Evolutionary conservation across 2,329 filamentous ascomycete genomes (phyloP).

Genomic region (Huntiella omanensis): DNA sequence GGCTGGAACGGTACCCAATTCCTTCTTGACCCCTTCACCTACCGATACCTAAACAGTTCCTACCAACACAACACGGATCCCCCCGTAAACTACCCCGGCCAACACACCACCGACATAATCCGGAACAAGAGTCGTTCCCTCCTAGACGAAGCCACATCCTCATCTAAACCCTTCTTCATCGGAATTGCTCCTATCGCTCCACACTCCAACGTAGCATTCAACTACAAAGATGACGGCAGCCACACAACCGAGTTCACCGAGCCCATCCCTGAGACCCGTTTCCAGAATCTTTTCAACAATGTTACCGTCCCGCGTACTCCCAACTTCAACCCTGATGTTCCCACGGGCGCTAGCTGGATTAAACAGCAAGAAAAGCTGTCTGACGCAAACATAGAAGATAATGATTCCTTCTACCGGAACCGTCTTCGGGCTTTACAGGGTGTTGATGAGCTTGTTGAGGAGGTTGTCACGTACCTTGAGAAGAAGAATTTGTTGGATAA

Average conservation of each 20-base stretch:
- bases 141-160: slow-evolving; percentile 29
- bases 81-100: slow-evolving; percentile 31
- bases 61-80: slow-evolving; percentile 40
- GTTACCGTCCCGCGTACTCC: slow-evolving; percentile 40
- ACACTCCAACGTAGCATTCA: slow-evolving; percentile 17
- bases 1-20: slow-evolving; percentile 40
- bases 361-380: slow-evolving; percentile 19
- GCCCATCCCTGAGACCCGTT: slow-evolving; percentile 27
- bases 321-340: slow-evolving; percentile 43
- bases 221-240: slow-evolving; percentile 11
- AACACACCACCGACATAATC: slow-evolving; percentile 34
- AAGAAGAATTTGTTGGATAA: slow-evolving; percentile 19
- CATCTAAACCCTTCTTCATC: slow-evolving; percentile 35
- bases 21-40: slow-evolving; percentile 47
- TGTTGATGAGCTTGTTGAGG: slow-evolving; percentile 27
- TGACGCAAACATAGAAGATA: slow-evolving; percentile 17
- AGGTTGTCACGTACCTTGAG: slow-evolving; percentile 19
- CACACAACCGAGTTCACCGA: slow-evolving; percentile 17
- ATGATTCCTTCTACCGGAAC: slow-evolving; percentile 23
- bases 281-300: slow-evolving; percentile 39
- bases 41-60: slow-evolving; percentile 46
- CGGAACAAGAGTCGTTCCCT: slow-evolving; percentile 31
- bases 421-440: slow-evolving; percentile 25
- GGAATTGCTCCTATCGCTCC: slow-evolving; percentile 29
- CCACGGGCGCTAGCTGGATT: slow-evolving; percentile 27